phyloP scores from a whole-genome alignment of 768 basidiomycete genomes.

The Pleurotus citrinopileatus region DNA sequence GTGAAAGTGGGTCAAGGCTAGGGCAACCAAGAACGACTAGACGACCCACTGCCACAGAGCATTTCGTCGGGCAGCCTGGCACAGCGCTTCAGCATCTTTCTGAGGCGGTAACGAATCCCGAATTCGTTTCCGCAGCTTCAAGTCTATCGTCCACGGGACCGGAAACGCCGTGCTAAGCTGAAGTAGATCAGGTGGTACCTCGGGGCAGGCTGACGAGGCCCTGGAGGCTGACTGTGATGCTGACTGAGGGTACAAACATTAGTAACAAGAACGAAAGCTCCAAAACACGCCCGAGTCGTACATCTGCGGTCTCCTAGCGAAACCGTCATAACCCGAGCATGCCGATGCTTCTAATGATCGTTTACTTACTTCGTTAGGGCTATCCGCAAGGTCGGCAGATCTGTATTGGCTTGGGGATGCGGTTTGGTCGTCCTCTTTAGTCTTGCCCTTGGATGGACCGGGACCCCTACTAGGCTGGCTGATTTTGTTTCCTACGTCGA shows the following conservation, averaged over 20 bases:
- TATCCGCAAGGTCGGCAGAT: not conserved
- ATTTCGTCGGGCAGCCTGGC: constrained; percentile 61
- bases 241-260: not conserved
- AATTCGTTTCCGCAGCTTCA: constrained; percentile 61
- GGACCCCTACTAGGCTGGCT: not conserved
- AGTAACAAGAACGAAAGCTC: not conserved
- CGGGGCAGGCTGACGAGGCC: constrained; percentile 27
- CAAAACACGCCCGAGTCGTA: not conserved
- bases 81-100: constrained; percentile 55
- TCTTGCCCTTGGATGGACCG: not conserved
- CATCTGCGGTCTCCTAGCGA: not conserved
- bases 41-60: constrained; percentile 70
- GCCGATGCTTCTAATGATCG: not conserved
- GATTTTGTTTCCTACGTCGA: constrained; percentile 39
- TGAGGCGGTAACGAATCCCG: constrained; percentile 59
- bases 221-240: constrained; percentile 10
- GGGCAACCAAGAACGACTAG: constrained; percentile 12
- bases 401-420: not conserved
- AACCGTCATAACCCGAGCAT: not conserved
- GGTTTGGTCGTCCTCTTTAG: not conserved
- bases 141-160: constrained; percentile 64
- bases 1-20: constrained; percentile 12
- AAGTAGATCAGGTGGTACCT: constrained; percentile 46
- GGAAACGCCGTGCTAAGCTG: constrained; percentile 68
- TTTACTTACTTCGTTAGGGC: not conserved